Percentiles rank a stretch among this genome's conserved stretches.
Conservation (phyloP, 805 yeast species). For the Tetrapisispora namnaoensis region DNA sequence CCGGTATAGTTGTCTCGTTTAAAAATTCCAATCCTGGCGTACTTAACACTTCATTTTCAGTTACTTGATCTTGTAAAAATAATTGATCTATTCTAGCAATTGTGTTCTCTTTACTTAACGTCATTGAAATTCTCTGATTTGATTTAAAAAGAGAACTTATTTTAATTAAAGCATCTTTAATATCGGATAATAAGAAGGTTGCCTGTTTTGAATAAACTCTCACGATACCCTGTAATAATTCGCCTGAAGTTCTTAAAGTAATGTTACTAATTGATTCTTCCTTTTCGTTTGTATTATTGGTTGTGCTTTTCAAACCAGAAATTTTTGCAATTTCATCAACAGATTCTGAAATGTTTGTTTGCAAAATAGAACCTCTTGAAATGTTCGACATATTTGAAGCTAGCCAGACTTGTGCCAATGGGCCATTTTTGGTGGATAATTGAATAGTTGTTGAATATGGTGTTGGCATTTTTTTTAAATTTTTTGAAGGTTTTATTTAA, state of each 20-base stretch:
- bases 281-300: slow-evolving; percentile 3
- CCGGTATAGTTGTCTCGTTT: slow-evolving; percentile 8
- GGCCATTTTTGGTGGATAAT: slow-evolving; percentile 54
- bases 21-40: slow-evolving; percentile 45
- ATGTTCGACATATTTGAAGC: slow-evolving; percentile 62
- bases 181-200: slow-evolving; percentile 73
- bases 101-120: slow-evolving; percentile 52
- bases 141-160: slow-evolving; percentile 57
- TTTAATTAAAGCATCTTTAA: slow-evolving; percentile 61
- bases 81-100: slow-evolving; percentile 50
- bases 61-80: slow-evolving; percentile 65
- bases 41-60: slow-evolving; percentile 62
- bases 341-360: slow-evolving; percentile 60
- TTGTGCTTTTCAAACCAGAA: slow-evolving; percentile 15
- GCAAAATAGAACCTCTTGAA: slow-evolving; percentile 45
- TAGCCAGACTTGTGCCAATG: slow-evolving; percentile 83
- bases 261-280: slow-evolving; percentile 32
- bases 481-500: neutral
- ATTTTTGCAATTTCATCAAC: slow-evolving; percentile 53
- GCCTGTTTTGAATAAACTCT: slow-evolving; percentile 81
- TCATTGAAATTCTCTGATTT: slow-evolving; percentile 38
- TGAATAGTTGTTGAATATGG: slow-evolving; percentile 4
- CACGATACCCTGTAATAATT: slow-evolving; percentile 76
- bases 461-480: slow-evolving; percentile 2
- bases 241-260: slow-evolving; percentile 77